Evolutionary conservation across 2,329 filamentous ascomycete genomes (phyloP), one percentile per base, ranked within the genome.

Genomic region (Hortaea werneckii): DNA sequence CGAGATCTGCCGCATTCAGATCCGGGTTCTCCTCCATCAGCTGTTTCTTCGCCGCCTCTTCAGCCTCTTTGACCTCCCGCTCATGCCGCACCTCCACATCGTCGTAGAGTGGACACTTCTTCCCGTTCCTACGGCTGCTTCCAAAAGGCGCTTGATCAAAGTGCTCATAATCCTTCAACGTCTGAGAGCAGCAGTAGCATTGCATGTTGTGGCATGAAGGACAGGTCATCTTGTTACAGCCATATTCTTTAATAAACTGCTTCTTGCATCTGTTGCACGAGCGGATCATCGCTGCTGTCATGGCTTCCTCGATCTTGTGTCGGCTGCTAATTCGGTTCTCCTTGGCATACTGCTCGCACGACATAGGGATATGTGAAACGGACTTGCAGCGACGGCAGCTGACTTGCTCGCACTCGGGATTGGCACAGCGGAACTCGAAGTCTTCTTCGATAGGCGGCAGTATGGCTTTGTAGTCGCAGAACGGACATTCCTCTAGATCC

Each of bases 161-260:
- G 63, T 94, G 87, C 0, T 69, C 54, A 57, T 94, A 92, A 46
- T 75, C 63, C 46, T 73, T 77, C 20, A 79, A 68, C 40, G 73
- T 65, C 55, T 82, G 71, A 20, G 79, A 80, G 66, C 87, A 94
- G 37, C 87, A 72, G 55, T 88, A 87, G 58, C 77, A 81, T 63
- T 80, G 76, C 6, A 68, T 48, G 38, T 72, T 72, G 3, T 56
- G 49, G 54, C 77, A 81, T n/a, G 74, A 73, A 0, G 76, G 70
- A 62, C 87, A 94, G 0, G 64, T 74, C 77, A 94, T 86, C 65
- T 89, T 89, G 67, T 94, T 94, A 68, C 87, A 94, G 2, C 87
- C 87, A 29, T 69, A 62, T 32, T 82, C 76, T 60, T 94, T 94
- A 61, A 94, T 76, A 56, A 90, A 92, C 0, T 81, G 79, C n/a